Evolutionary conservation across 1,139 yeast species (phyloP).

Genomic region (Yamadazyma pseudoaaseri): DNA sequence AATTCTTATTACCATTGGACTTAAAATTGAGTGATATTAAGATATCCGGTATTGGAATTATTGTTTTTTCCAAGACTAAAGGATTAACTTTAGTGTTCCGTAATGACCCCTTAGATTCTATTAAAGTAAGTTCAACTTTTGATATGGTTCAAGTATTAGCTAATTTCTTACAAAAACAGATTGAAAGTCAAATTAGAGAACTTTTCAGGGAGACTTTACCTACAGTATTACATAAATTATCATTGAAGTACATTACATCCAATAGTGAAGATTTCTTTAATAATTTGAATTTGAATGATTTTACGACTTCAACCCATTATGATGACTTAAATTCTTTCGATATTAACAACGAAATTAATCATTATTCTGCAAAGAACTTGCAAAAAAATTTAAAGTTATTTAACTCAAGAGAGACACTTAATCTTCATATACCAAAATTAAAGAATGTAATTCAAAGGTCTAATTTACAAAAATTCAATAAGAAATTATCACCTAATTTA

Average conservation of each 20-base stretch:
- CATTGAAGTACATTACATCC: slow-evolving; percentile 61
- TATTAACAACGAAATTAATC: slow-evolving; percentile 18
- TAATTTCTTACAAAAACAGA: slow-evolving; percentile 74
- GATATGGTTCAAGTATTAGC: slow-evolving; percentile 85
- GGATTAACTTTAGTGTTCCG: slow-evolving; percentile 85
- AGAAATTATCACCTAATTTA: slow-evolving; percentile 37
- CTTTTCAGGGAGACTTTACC: slow-evolving; percentile 84
- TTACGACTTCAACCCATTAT: slow-evolving; percentile 6
- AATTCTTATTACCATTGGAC: slow-evolving; percentile 77
- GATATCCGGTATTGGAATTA: slow-evolving; percentile 77
- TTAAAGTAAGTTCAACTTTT: slow-evolving; percentile 80
- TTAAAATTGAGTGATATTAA: slow-evolving; percentile 71
- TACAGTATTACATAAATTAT: slow-evolving; percentile 71
- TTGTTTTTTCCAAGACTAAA: slow-evolving; percentile 77
- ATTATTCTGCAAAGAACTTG: slow-evolving; percentile 65
- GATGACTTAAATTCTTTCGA: slow-evolving; percentile 19
- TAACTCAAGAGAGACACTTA: slow-evolving; percentile 76
- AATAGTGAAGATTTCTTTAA: slow-evolving; percentile 9
- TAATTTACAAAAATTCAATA: slow-evolving; percentile 40
- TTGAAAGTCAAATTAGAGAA: slow-evolving; percentile 77
- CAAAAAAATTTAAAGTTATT: slow-evolving; percentile 68
- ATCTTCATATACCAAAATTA: slow-evolving; percentile 60
- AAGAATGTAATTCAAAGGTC: slow-evolving; percentile 58
- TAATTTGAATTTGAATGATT: slow-evolving; percentile 19
- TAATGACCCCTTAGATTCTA: slow-evolving; percentile 83